A percentile compares a stretch with the other conserved stretches of the same genome.
Conservation (phyloP, 2,329 filamentous ascomycete genomes). For the Pestalotiopsis fici region DNA sequence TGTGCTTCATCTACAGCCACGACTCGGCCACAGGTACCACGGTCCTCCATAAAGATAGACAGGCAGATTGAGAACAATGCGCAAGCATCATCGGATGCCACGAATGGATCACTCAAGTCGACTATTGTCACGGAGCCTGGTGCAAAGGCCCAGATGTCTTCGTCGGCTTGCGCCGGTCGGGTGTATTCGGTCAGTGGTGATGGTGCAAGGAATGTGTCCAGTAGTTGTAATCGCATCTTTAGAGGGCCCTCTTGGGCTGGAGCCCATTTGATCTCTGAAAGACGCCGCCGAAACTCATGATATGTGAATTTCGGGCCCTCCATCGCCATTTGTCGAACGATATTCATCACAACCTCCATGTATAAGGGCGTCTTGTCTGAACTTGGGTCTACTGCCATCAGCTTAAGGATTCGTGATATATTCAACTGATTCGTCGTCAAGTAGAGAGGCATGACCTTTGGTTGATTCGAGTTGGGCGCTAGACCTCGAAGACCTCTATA, state of each 20-base stretch:
- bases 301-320: slow-evolving; percentile 41
- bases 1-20: slow-evolving; percentile 61
- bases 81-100: slow-evolving; percentile 54
- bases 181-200: slow-evolving; percentile 12
- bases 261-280: slow-evolving; percentile 32
- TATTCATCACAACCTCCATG: slow-evolving; percentile 36
- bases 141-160: slow-evolving; percentile 24
- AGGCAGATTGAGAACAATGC: slow-evolving; percentile 58
- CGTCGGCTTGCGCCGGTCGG: slow-evolving; percentile 7
- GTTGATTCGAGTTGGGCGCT: slow-evolving; percentile 18
- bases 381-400: slow-evolving; percentile 49
- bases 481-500: slow-evolving; percentile 39
- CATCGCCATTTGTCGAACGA: slow-evolving; percentile 50
- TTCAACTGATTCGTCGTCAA: slow-evolving; percentile 47
- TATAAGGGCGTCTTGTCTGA: slow-evolving; percentile 45
- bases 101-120: slow-evolving; percentile 57
- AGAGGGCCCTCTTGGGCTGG: slow-evolving; percentile 40
- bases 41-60: slow-evolving; percentile 46
- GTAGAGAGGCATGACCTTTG: slow-evolving; percentile 43
- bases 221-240: slow-evolving; percentile 45
- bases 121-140: slow-evolving; percentile 55
- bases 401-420: slow-evolving; percentile 47
- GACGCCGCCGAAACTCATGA: slow-evolving; percentile 33
- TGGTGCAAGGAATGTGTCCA: slow-evolving; percentile 51
- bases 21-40: slow-evolving; percentile 41